Conservation (phyloP, 768 basidiomycete genomes). For the Tylopilus rubrobrunneus region DNA sequence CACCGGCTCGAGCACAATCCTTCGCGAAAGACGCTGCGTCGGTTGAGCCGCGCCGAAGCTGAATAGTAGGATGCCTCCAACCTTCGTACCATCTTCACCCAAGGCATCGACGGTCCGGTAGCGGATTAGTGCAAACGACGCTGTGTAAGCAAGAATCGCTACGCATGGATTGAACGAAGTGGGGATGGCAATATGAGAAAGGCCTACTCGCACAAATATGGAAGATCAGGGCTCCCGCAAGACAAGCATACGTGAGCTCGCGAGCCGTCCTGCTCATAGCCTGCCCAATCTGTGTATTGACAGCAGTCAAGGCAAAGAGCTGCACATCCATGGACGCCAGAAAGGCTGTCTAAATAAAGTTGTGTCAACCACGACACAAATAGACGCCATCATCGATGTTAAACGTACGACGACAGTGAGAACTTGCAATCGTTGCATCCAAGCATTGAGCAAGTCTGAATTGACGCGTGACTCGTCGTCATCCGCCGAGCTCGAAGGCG, state of each 20-base stretch:
- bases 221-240: constrained; percentile 29
- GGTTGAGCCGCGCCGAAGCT: constrained; percentile 1
- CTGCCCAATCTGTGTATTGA: constrained; percentile 18
- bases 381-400: not conserved
- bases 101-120: constrained; percentile 21
- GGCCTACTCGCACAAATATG: constrained; percentile 29
- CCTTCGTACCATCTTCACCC: constrained; percentile 16
- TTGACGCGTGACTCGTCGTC: constrained; percentile 10
- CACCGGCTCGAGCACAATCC: constrained; percentile 16
- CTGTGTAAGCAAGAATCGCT: constrained; percentile 28
- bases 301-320: constrained; percentile 25
- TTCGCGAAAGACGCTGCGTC: constrained; percentile 6
- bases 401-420: constrained; percentile 28
- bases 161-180: not conserved
- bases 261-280: constrained; percentile 6
- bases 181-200: not conserved
- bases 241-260: constrained; percentile 27
- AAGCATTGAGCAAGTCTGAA: constrained; percentile 20
- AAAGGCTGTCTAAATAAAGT: constrained; percentile 27
- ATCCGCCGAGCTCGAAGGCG: not conserved
- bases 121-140: constrained; percentile 28
- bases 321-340: constrained; percentile 26
- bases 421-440: constrained; percentile 26
- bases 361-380: not conserved
- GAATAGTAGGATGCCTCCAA: not conserved